These are phyloP conservation scores for Neurospora intermedia DNA, from an alignment of 495 filamentous ascomycete genomes.

Conservation along the genomic window DNA sequence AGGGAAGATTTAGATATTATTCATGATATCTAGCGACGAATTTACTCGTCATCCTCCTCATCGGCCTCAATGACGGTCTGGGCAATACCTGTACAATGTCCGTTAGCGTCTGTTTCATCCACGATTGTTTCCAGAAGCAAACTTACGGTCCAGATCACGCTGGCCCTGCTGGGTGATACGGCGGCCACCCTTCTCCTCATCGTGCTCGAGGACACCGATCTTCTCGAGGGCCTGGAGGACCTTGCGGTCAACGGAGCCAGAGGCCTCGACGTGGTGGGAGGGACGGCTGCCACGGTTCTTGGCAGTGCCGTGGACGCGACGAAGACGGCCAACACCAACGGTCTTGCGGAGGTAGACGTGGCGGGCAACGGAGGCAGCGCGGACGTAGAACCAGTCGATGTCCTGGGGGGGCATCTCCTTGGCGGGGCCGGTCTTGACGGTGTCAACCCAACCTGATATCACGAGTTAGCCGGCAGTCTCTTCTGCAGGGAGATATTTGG, in stretches of 20 bases:
- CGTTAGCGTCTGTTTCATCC: background rate
- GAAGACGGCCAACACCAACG: constrained; percentile 86
- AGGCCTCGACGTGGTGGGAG: constrained; percentile 90
- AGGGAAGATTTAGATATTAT: constrained; percentile 1
- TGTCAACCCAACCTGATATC: constrained; percentile 81
- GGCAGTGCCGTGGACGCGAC: constrained; percentile 72
- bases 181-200: constrained; percentile 95
- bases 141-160: constrained; percentile 90
- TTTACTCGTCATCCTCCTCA: constrained; percentile 52
- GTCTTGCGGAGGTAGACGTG: constrained; percentile 99
- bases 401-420: constrained; percentile 97
- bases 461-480: background rate
- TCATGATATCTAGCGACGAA: constrained; percentile 7
- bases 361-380: constrained; percentile 88
- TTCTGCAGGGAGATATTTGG: constrained; percentile 8
- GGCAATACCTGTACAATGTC: constrained; percentile 43
- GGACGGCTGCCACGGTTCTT: constrained; percentile 95
- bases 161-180: constrained; percentile 94
- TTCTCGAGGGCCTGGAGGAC: constrained; percentile 94
- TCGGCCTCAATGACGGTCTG: constrained; percentile 64
- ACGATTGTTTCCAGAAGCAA: background rate
- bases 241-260: constrained; percentile 90
- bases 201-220: constrained; percentile 92
- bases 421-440: constrained; percentile 91
- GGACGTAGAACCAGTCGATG: constrained; percentile 98